Base-by-base conservation (phyloP, 2,329 filamentous ascomycete genomes). In the Aspergillus versicolor region DNA sequence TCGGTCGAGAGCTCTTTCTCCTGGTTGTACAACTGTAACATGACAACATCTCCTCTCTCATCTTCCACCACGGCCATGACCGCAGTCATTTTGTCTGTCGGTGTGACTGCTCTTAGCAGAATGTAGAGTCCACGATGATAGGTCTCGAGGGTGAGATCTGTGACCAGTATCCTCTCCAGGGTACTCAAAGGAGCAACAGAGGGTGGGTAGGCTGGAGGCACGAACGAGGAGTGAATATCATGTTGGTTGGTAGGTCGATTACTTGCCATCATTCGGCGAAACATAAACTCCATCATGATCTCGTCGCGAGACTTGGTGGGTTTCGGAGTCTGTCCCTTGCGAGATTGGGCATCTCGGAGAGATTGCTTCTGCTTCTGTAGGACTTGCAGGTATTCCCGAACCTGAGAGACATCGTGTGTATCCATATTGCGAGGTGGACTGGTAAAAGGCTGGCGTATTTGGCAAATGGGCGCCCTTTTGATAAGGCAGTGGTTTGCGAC, bases 1-100 rank as follows among this genome's bases (percentile, higher is more conserved):
- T 73, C 60, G 0, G 65, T 65, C 3, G 73, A 62, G 0, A 75
- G 66, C 2, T 71, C 57, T 1, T 66, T 57, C 8, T 74, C 75
- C 42, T 79, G 77, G 47, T 81, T 71, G 56, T 79, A 75, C 0
- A 81, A 61, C 54, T 78, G 70, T 1, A 81, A 61, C 19, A 73
- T 9, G 1, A 76, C 52, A 1, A 70, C 72, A 0, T 68, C 73
- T 1, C 67, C 70, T 3, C 65, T 59, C 50, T 79, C 70, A 52
- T 81, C 79, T 41, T 80, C 73, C 0, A 71, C 73, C 30, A 80
- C 63, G 0, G 65, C 63, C 63, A 72, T 72, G 22, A 74, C 64
- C 1, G 68, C 70, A 4, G 67, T 69, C 57, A 73, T 70, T 4
- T 54, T 63, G 37, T 67, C 56, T 1, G 72, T 60, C 2, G 64